phyloP scores from a whole-genome alignment of 2,329 filamentous ascomycete genomes.

The Aspergillus cejpii region DNA sequence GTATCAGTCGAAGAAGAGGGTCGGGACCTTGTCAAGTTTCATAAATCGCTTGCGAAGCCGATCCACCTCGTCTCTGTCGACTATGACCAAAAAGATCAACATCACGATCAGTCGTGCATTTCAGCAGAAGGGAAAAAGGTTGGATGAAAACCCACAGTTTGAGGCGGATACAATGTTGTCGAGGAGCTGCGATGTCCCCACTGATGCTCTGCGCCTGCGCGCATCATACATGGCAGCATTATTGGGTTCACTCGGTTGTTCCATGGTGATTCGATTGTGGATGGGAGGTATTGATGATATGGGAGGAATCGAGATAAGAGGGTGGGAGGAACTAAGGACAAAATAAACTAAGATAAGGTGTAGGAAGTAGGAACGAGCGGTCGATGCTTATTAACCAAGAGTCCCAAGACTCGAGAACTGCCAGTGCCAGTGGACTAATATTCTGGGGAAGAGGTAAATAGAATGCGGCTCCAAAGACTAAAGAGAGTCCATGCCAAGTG shows the following conservation, averaged over 20 bases:
- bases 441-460: background rate
- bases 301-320: conserved; percentile 2
- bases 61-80: conserved; percentile 96
- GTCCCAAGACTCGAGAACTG: background rate
- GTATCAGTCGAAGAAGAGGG: conserved; percentile 8
- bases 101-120: background rate
- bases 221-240: conserved; percentile 42
- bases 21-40: conserved; percentile 98
- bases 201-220: conserved; percentile 38
- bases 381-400: conserved; percentile 1
- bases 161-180: conserved; percentile 94
- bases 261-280: conserved; percentile 31
- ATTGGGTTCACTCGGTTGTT: conserved; percentile 34
- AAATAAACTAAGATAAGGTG: conserved; percentile 1
- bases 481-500: conserved; percentile 8
- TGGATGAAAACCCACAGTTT: conserved; percentile 63
- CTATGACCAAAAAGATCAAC: conserved; percentile 47
- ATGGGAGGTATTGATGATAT: no score
- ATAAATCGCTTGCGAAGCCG: conserved; percentile 94
- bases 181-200: conserved; percentile 61
- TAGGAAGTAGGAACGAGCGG: background rate
- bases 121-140: background rate
- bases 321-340: background rate
- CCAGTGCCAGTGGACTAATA: background rate
- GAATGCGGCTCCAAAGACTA: background rate